Base-by-base conservation (phyloP, 2,329 filamentous ascomycete species). In the Bisporella sp. region DNA sequence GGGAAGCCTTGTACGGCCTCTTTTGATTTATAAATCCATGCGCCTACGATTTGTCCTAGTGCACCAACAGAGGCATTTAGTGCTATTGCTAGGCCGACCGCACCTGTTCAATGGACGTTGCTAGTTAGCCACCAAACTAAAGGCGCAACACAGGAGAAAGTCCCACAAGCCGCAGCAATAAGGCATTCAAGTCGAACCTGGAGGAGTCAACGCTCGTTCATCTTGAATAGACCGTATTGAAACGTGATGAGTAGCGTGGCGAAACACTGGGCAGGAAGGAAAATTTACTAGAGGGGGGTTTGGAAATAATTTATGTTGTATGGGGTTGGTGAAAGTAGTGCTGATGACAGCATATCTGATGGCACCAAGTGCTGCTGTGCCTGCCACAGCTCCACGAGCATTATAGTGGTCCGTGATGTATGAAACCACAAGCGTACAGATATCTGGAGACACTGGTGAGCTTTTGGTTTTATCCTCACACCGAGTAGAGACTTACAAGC, bases 131-230 rank as follows among this genome's bases (percentile, higher is more conserved):
- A 64, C 61, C 1, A 63, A 54, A 4, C 88, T 73, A 0, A 84
- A 82, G 0, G 85, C 84, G 85, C 84, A 42, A 87, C 84, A 56
- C 79, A 84, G 1, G 81, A 76, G 54, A 89, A 89, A 0, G 83
- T 73, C 1, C 85, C 84, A 2, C 78, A 76, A 1, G 81, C 74
- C 0, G 82, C 84, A 40, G 89, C 71, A 33, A 88, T 84, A 7
- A 88, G 73, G 54, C 82, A 21, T 21, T 21, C 21, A 21, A 85
- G 37, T 80, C 83, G 62, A 88, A 88, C 12, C 85, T 79, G 12
- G 71, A 69, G 6, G 63, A 57, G 59, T 84, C 21, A 21, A 87
- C 3, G 78, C 73, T 41, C 78, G 71, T 0, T 80, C 66, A 0
- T 21, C 21, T 21, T 21, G 85, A 81, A 2, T 21, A 21, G 21